These are phyloP conservation scores for Coemansia sp. DNA, from an alignment of 192 early-diverging fungal species.

Conservation along the genomic window DNA sequence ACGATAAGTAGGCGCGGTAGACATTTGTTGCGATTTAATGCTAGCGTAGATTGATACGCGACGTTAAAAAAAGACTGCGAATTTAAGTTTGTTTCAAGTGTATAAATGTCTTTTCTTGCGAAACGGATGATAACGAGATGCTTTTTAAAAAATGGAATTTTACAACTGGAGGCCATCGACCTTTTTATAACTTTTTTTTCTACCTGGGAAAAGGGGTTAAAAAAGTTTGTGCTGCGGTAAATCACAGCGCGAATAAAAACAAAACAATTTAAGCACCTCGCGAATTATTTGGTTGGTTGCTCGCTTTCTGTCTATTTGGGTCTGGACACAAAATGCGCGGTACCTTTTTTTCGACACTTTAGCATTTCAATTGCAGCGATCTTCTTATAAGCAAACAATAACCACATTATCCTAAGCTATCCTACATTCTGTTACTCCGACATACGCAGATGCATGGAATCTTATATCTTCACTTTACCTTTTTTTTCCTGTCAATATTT, in stretches of 20 bases:
- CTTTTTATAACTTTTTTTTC: not conserved
- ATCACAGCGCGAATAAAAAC: not conserved
- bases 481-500: not conserved
- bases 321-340: not conserved
- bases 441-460: not conserved
- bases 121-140: not conserved
- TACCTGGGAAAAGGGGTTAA: not conserved
- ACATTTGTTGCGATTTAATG: constrained; percentile 25
- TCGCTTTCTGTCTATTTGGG: not conserved
- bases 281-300: not conserved
- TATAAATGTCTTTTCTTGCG: not conserved
- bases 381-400: not conserved
- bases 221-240: constrained; percentile 2
- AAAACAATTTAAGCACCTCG: not conserved
- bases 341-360: not conserved
- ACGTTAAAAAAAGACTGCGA: not conserved
- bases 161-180: not conserved
- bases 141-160: not conserved
- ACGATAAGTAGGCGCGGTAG: constrained; percentile 46
- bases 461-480: not conserved
- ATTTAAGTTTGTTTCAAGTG: not conserved
- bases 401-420: not conserved
- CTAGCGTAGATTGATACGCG: not conserved
- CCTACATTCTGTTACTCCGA: not conserved
- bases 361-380: not conserved